phyloP scores from a whole-genome alignment of 2,329 filamentous ascomycete genomes.

The Cercospora citrullina region DNA sequence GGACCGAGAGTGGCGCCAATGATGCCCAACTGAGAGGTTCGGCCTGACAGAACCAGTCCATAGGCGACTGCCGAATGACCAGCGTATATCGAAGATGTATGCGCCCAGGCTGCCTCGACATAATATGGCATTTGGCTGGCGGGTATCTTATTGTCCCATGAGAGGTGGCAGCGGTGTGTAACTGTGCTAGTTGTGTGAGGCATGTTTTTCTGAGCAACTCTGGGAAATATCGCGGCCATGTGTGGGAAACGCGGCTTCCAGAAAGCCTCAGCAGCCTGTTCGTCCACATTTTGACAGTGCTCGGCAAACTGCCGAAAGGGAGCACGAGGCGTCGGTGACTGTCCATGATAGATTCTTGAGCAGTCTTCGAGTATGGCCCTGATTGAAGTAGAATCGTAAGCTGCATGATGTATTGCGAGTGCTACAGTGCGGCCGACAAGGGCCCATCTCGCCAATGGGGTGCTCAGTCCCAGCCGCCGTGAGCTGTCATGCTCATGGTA shows the following conservation, averaged over 20 bases:
- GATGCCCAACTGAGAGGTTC: not conserved
- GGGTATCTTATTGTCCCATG: not conserved
- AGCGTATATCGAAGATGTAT: not conserved
- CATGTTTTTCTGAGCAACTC: not conserved
- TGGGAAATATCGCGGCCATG: not conserved
- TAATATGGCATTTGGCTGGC: not conserved
- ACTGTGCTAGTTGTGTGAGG: not conserved
- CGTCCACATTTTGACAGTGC: not conserved
- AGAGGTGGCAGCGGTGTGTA: not conserved
- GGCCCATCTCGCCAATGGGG: not conserved
- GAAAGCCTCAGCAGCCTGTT: not conserved
- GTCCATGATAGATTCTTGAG: not conserved
- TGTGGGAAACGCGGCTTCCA: not conserved
- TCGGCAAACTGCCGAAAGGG: not conserved
- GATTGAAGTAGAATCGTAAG: not conserved
- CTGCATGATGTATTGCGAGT: not conserved
- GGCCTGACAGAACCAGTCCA: not conserved
- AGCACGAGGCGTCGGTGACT: not conserved
- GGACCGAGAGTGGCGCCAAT: not conserved
- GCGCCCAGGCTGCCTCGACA: not conserved
- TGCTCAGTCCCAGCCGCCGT: not conserved
- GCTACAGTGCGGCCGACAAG: not conserved
- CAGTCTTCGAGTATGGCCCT: not conserved
- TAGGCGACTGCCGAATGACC: not conserved
- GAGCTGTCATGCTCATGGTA: not conserved